phyloP scores from a whole-genome alignment of 306 rosid genomes.

The Abrus pulchellus region DNA sequence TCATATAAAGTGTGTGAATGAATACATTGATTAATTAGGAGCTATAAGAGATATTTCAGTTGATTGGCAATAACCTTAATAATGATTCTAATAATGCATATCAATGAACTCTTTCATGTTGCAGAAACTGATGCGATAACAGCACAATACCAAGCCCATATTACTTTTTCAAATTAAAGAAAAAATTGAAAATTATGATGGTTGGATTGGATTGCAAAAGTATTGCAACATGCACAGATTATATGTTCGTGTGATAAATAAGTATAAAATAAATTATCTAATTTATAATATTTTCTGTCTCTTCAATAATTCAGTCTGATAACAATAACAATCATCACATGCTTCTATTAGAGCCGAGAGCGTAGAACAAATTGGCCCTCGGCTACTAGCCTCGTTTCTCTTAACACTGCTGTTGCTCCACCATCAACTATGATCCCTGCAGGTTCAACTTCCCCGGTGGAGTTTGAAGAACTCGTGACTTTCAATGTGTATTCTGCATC shows the following conservation, averaged over 20 bases:
- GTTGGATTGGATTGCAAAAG: background rate
- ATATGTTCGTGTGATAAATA: background rate
- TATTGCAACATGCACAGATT: background rate
- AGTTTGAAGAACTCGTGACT: slow-evolving; percentile 26
- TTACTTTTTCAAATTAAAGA: background rate
- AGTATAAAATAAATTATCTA: too few species aligned
- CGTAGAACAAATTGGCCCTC: slow-evolving; percentile 39
- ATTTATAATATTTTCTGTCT: too few species aligned
- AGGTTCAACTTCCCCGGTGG: slow-evolving; percentile 23
- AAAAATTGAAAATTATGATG: background rate
- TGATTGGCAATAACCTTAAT: background rate
- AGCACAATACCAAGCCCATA: background rate
- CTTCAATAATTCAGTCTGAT: too few species aligned
- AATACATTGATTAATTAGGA: background rate
- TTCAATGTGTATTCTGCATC: slow-evolving; percentile 43
- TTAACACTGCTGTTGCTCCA: slow-evolving; percentile 36
- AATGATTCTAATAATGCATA: background rate
- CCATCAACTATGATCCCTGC: slow-evolving; percentile 31
- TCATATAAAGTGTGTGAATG: background rate
- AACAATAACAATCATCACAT: background rate
- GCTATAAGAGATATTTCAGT: background rate
- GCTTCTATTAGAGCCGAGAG: slow-evolving; percentile 24
- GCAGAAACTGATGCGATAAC: background rate
- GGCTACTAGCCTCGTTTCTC: slow-evolving; percentile 38
- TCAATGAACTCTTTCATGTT: background rate